phyloP scores from a whole-genome alignment of 495 filamentous ascomycete species.

The Tuber umbilicatum region DNA sequence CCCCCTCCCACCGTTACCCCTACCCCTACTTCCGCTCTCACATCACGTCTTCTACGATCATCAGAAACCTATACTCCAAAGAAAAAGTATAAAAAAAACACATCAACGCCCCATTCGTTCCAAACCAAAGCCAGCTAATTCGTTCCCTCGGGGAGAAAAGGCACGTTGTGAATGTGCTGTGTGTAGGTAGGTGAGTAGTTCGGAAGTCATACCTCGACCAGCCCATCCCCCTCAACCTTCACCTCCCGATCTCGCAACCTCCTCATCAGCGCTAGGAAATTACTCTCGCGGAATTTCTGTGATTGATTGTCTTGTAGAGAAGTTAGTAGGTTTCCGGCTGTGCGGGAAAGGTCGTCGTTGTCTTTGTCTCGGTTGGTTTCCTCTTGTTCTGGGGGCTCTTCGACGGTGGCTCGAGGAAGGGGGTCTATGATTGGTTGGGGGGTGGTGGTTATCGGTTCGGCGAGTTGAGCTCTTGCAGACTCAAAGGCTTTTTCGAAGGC shows the following conservation, averaged over 20 bases:
- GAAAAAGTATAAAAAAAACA: conserved; percentile 14
- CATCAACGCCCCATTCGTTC: conserved; percentile 14
- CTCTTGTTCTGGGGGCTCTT: conserved; percentile 50
- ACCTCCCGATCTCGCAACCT: conserved; percentile 39
- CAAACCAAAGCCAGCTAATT: conserved; percentile 16
- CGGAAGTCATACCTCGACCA: conserved; percentile 32
- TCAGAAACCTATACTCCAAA: conserved; percentile 6
- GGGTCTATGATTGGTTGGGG: neutral
- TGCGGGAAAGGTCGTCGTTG: conserved; percentile 60
- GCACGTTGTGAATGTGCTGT: conserved; percentile 8
- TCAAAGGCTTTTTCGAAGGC: conserved; percentile 44
- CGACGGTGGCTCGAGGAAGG: conserved; percentile 9
- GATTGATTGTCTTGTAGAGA: conserved; percentile 60
- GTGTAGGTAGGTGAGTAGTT: neutral
- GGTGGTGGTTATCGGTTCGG: conserved; percentile 7
- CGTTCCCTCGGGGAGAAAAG: neutral
- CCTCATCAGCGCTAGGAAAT: conserved; percentile 71
- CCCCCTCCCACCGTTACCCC: conserved; percentile 77
- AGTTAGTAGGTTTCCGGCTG: conserved; percentile 65
- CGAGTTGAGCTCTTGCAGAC: conserved; percentile 16
- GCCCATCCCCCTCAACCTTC: conserved; percentile 36
- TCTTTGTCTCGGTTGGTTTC: conserved; percentile 42
- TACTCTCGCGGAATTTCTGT: conserved; percentile 69
- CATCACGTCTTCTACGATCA: conserved; percentile 50
- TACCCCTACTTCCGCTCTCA: conserved; percentile 77